Conservation (phyloP, 768 basidiomycete species). For the Paxillus ammoniavirescens region DNA sequence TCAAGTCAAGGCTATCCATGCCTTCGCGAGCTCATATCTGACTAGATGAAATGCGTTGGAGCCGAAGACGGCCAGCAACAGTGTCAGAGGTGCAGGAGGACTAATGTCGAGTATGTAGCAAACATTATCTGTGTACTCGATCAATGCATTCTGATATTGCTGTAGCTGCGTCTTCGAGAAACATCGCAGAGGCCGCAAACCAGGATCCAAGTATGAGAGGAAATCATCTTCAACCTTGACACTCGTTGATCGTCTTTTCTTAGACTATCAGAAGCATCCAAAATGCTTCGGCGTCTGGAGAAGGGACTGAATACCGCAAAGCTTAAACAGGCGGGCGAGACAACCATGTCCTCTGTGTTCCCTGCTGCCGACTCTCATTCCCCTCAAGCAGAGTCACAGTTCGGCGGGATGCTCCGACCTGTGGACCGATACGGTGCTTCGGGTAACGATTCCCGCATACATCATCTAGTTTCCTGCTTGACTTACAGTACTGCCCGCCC, state of each 20-base stretch:
- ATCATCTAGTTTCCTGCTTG: not conserved
- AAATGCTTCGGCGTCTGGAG: conserved; percentile 84
- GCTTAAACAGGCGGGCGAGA: conserved; percentile 54
- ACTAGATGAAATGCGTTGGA: conserved; percentile 88
- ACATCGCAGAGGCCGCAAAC: conserved; percentile 84
- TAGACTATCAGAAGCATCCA: conserved; percentile 85
- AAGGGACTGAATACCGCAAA: conserved; percentile 79
- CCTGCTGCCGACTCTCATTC: conserved; percentile 31
- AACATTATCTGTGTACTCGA: conserved; percentile 2
- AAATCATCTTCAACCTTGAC: conserved; percentile 3
- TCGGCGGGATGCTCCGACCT: conserved; percentile 28
- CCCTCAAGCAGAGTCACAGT: conserved; percentile 26
- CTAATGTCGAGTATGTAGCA: conserved; percentile 64
- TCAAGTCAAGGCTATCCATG: conserved; percentile 10
- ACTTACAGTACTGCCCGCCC: not conserved
- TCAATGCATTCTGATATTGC: conserved; percentile 14
- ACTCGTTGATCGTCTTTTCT: conserved; percentile 9
- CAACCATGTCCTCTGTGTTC: conserved; percentile 32
- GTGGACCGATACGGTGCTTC: conserved; percentile 29
- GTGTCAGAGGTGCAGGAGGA: conserved; percentile 83
- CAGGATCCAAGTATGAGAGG: conserved; percentile 75
- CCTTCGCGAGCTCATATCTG: conserved; percentile 14
- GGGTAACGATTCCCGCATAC: conserved; percentile 15
- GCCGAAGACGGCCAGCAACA: conserved; percentile 80
- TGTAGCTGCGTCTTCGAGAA: conserved; percentile 83